phyloP scores from a whole-genome alignment of 768 basidiomycete species.

The Suillus variegatus region DNA sequence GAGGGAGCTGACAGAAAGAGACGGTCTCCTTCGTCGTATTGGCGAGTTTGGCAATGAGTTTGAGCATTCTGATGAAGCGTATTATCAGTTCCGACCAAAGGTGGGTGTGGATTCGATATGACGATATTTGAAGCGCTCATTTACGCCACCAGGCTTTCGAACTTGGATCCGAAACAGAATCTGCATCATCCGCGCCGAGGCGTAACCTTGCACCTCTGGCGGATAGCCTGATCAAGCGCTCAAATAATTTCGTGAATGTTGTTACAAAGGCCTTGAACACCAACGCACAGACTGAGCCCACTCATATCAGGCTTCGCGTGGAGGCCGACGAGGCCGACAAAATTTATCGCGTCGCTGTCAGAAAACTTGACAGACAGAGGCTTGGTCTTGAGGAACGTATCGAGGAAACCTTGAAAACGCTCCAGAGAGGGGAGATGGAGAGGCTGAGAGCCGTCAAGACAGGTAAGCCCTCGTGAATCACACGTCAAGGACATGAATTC shows the following conservation, averaged over 20 bases:
- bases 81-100: constrained; percentile 83
- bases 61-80: constrained; percentile 76
- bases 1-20: constrained; percentile 51
- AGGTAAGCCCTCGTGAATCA: constrained; percentile 40
- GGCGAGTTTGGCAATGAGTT: constrained; percentile 85
- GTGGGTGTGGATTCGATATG: constrained; percentile 35
- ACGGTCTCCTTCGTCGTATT: constrained; percentile 64
- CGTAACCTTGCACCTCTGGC: constrained; percentile 40
- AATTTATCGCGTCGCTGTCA: constrained; percentile 76
- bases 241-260: constrained; percentile 66
- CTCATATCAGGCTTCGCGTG: constrained; percentile 65
- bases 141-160: constrained; percentile 30
- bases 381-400: constrained; percentile 83
- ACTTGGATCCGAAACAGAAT: constrained; percentile 29
- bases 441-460: constrained; percentile 83
- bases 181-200: constrained; percentile 25
- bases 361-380: constrained; percentile 82
- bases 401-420: constrained; percentile 75
- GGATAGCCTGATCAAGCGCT: constrained; percentile 67
- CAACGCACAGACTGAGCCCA: constrained; percentile 55
- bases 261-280: constrained; percentile 70
- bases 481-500: constrained; percentile 2
- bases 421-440: constrained; percentile 87
- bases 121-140: constrained; percentile 14
- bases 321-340: constrained; percentile 85